Conservation (phyloP, 208 protist species). For the Leishmania martiniquensis region DNA sequence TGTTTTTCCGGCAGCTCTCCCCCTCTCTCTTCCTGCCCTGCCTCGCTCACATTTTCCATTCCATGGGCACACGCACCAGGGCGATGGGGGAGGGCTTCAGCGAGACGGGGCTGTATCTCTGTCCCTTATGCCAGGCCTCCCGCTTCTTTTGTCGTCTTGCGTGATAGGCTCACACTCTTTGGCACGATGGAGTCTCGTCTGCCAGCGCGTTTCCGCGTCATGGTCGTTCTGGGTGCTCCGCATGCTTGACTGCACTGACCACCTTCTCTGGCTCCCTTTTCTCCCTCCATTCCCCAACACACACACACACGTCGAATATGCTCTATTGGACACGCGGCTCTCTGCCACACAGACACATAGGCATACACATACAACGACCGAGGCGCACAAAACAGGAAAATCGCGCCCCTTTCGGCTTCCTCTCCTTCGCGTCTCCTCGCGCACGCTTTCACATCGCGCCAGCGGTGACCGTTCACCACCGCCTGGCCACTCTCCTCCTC, state of each 20-base stretch:
- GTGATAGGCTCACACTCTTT: neutral
- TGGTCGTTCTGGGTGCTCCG: neutral
- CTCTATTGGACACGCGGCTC: neutral
- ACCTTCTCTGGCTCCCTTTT: neutral
- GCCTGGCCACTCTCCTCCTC: neutral
- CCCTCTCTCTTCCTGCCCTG: neutral
- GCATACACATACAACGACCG: neutral
- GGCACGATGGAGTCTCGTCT: neutral
- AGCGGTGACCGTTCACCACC: neutral
- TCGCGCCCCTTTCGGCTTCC: neutral
- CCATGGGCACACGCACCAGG: too few species aligned
- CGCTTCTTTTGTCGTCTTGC: neutral
- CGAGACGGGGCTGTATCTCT: neutral
- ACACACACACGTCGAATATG: neutral
- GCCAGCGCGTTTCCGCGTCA: neutral
- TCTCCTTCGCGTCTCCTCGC: neutral
- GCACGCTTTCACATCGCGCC: neutral
- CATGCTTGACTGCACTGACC: neutral
- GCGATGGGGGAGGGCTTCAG: neutral
- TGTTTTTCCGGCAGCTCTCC: neutral
- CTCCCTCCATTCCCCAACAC: too few species aligned
- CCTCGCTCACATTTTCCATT: neutral
- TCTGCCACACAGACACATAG: neutral
- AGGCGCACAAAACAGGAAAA: neutral
- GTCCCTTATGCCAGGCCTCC: neutral